Conservation (phyloP, 2,329 filamentous ascomycete species). For the Penicillium sp. region DNA sequence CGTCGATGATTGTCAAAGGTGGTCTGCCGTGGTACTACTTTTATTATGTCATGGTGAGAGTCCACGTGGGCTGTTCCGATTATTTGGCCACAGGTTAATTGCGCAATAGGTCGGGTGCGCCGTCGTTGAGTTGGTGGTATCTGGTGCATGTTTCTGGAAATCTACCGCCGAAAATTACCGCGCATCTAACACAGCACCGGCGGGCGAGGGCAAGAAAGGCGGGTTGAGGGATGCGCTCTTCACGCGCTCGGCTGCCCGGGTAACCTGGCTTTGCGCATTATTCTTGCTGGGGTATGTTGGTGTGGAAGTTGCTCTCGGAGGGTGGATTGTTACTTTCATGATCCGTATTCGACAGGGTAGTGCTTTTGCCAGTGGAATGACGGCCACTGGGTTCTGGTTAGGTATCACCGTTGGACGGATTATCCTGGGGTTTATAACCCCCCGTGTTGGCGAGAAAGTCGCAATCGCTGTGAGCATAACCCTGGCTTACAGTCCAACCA, state of each 20-base stretch:
- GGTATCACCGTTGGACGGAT: conserved; percentile 73
- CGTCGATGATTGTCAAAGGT: conserved; percentile 65
- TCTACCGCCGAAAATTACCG: conserved; percentile 20
- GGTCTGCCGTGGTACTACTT: conserved; percentile 65
- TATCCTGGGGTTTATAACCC: conserved; percentile 71
- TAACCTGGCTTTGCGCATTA: conserved; percentile 44
- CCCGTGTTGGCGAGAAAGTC: conserved; percentile 62
- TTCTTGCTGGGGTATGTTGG: conserved; percentile 80
- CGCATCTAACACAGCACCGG: conserved; percentile 7
- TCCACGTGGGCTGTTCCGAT: background rate
- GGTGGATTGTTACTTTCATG: conserved; percentile 87
- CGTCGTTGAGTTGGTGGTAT: conserved; percentile 24
- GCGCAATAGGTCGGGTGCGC: conserved; percentile 24
- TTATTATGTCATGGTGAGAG: conserved; percentile 68
- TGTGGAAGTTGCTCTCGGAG: conserved; percentile 65
- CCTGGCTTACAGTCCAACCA: background rate
- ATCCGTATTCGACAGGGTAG: conserved; percentile 66
- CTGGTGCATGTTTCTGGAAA: conserved; percentile 24
- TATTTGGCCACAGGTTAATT: background rate
- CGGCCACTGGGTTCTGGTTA: conserved; percentile 78
- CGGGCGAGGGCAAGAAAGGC: conserved; percentile 16
- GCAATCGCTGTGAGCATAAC: conserved; percentile 47
- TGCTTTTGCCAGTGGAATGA: conserved; percentile 69
- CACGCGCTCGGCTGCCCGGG: conserved; percentile 21
- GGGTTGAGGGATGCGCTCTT: conserved; percentile 22